Conservation (phyloP, 805 yeast genomes). For the Sugiyamaella lignohabitans region DNA sequence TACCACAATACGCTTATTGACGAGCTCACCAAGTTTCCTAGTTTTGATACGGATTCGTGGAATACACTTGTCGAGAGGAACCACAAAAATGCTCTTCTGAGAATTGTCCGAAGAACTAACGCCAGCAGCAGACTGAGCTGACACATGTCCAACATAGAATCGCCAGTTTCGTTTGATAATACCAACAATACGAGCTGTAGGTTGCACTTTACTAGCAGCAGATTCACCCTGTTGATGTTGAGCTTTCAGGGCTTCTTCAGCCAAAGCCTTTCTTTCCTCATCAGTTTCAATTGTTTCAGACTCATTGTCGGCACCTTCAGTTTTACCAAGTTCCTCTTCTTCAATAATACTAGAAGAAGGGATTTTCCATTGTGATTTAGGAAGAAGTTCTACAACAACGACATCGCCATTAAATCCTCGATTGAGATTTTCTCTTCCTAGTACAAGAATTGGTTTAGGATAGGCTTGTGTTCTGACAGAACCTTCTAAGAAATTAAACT, state of each 20-base stretch:
- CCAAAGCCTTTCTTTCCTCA: conserved; percentile 62
- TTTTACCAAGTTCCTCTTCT: conserved; percentile 55
- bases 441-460: conserved; percentile 71
- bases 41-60: conserved; percentile 86
- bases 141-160: conserved; percentile 88
- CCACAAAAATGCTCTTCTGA: conserved; percentile 65
- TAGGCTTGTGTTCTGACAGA: conserved; percentile 63
- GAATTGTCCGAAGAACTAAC: conserved; percentile 39
- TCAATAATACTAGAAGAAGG: conserved; percentile 78
- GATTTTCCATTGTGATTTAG: conserved; percentile 78
- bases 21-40: conserved; percentile 70
- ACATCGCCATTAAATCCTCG: conserved; percentile 89
- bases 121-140: conserved; percentile 57
- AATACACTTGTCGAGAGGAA: conserved; percentile 80
- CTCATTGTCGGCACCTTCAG: conserved; percentile 42
- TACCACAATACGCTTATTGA: conserved; percentile 87
- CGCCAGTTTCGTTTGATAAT: conserved; percentile 90
- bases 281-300: conserved; percentile 42
- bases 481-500: conserved; percentile 87
- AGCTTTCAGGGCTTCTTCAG: conserved; percentile 67
- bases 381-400: conserved; percentile 84
- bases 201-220: conserved; percentile 45
- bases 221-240: conserved; percentile 17
- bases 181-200: conserved; percentile 92
- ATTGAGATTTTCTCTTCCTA: conserved; percentile 80